Percentiles rank a stretch among this genome's conserved stretches.
Evolutionary conservation across 1,284 basidiomycete genomes (phyloP).

Genomic region (Tranzscheliella williamsii): DNA sequence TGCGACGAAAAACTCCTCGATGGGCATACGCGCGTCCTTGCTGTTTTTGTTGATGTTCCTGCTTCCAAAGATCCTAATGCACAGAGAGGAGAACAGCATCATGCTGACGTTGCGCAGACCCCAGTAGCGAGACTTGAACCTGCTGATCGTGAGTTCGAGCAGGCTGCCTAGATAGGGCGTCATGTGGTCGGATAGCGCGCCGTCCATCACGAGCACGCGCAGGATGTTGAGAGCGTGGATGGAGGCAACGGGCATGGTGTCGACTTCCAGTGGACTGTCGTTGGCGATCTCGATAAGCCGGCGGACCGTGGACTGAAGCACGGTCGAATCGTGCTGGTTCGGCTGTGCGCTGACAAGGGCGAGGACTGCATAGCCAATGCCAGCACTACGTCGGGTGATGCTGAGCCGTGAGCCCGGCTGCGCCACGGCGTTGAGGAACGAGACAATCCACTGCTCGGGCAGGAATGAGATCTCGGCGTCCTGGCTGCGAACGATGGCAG

Average conservation of each 20-base stretch:
- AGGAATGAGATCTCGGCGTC: conserved; percentile 38
- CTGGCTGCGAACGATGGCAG: conserved; percentile 39
- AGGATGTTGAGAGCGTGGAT: conserved; percentile 61
- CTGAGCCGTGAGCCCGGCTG: conserved; percentile 45
- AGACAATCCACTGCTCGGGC: conserved; percentile 56
- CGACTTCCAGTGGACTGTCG: conserved; percentile 4
- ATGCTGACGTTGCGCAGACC: conserved; percentile 61
- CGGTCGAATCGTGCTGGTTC: conserved; percentile 17
- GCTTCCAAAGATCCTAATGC: conserved; percentile 53
- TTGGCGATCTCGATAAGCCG: conserved; percentile 31
- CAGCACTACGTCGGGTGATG: conserved; percentile 61
- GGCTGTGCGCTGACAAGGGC: conserved; percentile 55
- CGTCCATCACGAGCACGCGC: conserved; percentile 54
- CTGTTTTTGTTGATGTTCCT: conserved; percentile 39
- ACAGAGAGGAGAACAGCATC: conserved; percentile 60
- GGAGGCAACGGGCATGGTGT: conserved; percentile 26
- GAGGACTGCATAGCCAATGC: conserved; percentile 60
- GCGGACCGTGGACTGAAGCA: conserved; percentile 20
- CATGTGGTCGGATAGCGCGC: conserved; percentile 38
- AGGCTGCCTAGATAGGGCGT: conserved; percentile 45
- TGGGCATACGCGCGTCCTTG: conserved; percentile 26
- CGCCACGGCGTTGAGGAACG: conserved; percentile 42
- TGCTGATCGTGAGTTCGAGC: conserved; percentile 55
- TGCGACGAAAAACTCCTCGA: conserved; percentile 41
- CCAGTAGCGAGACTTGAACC: conserved; percentile 60